Evolutionary conservation across 768 basidiomycete genomes (phyloP), one percentile per base, ranked within the genome.

Genomic region (Chlorophyllum brunneum): DNA sequence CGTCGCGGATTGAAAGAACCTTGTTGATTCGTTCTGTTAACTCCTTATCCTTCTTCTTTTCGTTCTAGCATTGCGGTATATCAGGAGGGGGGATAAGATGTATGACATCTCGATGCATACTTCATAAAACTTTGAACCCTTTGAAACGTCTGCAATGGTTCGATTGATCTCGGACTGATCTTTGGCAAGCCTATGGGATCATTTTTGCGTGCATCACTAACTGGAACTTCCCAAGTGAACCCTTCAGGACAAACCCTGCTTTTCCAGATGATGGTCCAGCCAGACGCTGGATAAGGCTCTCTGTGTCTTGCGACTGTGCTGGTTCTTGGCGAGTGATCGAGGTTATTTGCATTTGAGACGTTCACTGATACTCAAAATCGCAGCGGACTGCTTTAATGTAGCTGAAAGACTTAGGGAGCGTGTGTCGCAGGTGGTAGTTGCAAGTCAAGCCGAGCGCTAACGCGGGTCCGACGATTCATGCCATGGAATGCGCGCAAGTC

Each of bases 101-200:
- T 23, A 4, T 22, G 36, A 20, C 3, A 10, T 20, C 16, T n/a
- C 42, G 43, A 49, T 5, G 57, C 74, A 61, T 64, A 81, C 87
- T 73, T 92, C 83, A 65, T 91, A 95, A 67, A 88, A 98, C 68
- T 92, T 93, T 23, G 92, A 95, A 3, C 94, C 94, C 63, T 91
- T 93, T 5, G 90, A 93, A 15, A 83, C 92, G 47, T 95, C 90
- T 1, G 90, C 88, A 46, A 95, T 97, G 50, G 93, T 80, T 15
- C 80, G 82, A 59, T 94, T 95, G 39, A 95, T 88, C 62, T 92
- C 92, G 27, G 80, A 76, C 61, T 92, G 88, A 59, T 91, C 88
- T 56, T 80, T 80, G 6, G 86, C 78, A 54, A 91, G 77, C 48
- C 88, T 85, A 56, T 45, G 6, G 26, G 34, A 50, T 6, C 36